Base-by-base conservation (phyloP, 805 yeast species). In the Kodamaea leandrae region DNA sequence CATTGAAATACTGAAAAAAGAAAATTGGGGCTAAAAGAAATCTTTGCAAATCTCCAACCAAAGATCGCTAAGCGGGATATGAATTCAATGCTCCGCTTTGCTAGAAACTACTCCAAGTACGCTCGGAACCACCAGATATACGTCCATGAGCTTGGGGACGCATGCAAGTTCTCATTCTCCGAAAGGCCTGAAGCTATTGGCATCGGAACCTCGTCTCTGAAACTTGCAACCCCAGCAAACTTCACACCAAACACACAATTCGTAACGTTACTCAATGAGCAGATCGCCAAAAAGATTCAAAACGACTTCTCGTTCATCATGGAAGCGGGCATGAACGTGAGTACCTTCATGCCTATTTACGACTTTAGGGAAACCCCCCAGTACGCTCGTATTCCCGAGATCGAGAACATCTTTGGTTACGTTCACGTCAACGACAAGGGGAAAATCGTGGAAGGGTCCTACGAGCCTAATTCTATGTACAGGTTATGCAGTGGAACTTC, bases 321-420 rank as follows among this genome's bases (percentile, higher is more conserved):
- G 54, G 86, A 80, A 44, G 78, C 84, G 1, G 68, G 76, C 3
- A 69, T 70, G 26, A 76, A 74, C 48, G 75, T 75, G 10, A 65
- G 65, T 15, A 63, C 74, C 0, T 80, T 63, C 57, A 77, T 83
- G 82, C 87, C 89, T 6, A 75, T 86, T 32, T 82, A 77, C 49
- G 95, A 86, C 55, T 68, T 82, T 46, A 69, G 93, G 44, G 76
- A 72, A 35, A 71, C 78, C 1, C 88, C 91, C 1, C 64, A 74
- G 16, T 77, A 74, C 45, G 83, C 82, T 24, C 68, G 93, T 48
- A 75, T 73, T 10, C 87, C 91, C 1, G 84, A 81, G 15, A 74
- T 83, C 6, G 86, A 83, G 46, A 84, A 83, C 50, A 78, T 80
- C 2, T 67, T 79, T 38, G 95, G 95, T 1, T 83, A 81, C 52